Evolutionary conservation across 768 basidiomycete species (phyloP), one percentile per base, ranked within the genome.

Genomic region (Trametes cingulata): DNA sequence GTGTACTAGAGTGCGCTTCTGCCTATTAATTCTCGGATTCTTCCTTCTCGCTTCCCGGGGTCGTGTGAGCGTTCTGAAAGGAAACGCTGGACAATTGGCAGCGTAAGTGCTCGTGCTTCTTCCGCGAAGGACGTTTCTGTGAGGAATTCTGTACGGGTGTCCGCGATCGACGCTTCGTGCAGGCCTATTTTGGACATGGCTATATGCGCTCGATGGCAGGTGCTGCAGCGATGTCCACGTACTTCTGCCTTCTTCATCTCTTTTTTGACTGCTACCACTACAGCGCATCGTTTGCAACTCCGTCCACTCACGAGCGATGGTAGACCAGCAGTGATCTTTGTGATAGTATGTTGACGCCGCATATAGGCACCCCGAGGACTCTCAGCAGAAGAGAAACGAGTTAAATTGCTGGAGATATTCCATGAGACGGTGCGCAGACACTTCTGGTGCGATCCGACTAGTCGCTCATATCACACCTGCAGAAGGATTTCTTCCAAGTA

Each of bases 331-430:
- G 6, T 20, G 14, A 24, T 7, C 43, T 54, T 41, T 33, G 43
- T 3, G 8, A 41, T 29, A 53, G 17, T 27, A 20, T 20, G 14
- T 20, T 8, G 27, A 15, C 29, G 29, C 10, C 15, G 42, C n/a
- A 50, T 22, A 37, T 43, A 87, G 89, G 87, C 89, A 55, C 88
- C 89, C 33, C 81, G 91, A 75, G 94, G 95, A 67, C 78, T 98
- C 36, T 94, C 92, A 22, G 84, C 81, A 6, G 93, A 95, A 67
- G 95, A 97, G 73, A 97, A 98, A 75, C 88, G 91, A 68, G 80
- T 86, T 60, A 93, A 90, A 71, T 73, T 98, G 55, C 74, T 96
- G 19, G 95, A 95, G 74, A 92, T 98, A 65, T 96, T 98, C 68
- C 93, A 95, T 67, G 95, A 98, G 73, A 87, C 88, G 15, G 93